These are phyloP conservation scores for Dendryphion nanum DNA, from an alignment of 2,329 filamentous ascomycete species.

Conservation along the genomic window DNA sequence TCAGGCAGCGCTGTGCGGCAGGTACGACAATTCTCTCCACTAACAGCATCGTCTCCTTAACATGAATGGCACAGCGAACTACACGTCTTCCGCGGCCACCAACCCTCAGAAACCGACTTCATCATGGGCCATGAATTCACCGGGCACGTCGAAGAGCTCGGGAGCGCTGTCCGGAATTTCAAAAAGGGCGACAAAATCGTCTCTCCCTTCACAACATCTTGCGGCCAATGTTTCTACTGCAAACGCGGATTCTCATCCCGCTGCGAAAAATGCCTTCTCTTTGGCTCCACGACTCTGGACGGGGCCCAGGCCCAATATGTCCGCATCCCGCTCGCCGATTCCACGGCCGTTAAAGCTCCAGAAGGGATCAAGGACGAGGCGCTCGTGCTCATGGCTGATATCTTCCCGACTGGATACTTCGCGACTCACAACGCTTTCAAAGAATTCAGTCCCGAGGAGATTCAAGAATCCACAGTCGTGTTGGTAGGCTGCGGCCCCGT, in stretches of 20 bases:
- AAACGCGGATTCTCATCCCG: conserved; percentile 72
- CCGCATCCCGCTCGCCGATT: conserved; percentile 72
- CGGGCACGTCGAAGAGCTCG: conserved; percentile 68
- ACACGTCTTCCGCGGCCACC: conserved; percentile 81
- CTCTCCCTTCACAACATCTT: conserved; percentile 68
- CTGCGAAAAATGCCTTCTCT: conserved; percentile 68
- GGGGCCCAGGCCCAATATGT: conserved; percentile 80
- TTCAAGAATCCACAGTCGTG: conserved; percentile 68
- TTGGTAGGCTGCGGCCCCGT: conserved; percentile 79
- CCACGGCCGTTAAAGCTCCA: conserved; percentile 74
- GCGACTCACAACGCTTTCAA: conserved; percentile 77
- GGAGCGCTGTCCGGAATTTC: conserved; percentile 66
- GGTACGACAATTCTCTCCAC: too few relatives aligned
- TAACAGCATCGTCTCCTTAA: not conserved
- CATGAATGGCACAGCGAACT: conserved; percentile 76
- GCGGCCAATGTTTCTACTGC: conserved; percentile 80
- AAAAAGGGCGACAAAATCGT: conserved; percentile 76
- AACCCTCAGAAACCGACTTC: conserved; percentile 64
- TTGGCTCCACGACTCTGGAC: conserved; percentile 68
- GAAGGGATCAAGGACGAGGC: conserved; percentile 69
- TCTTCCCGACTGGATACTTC: conserved; percentile 82
- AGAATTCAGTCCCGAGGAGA: conserved; percentile 56
- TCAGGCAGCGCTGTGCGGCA: conserved; percentile 78
- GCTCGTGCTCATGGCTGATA: conserved; percentile 86
- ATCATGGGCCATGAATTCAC: conserved; percentile 87